These are phyloP conservation scores for Cryphonectria parasitica DNA, from an alignment of 2,329 filamentous ascomycete genomes.

Conservation along the genomic window DNA sequence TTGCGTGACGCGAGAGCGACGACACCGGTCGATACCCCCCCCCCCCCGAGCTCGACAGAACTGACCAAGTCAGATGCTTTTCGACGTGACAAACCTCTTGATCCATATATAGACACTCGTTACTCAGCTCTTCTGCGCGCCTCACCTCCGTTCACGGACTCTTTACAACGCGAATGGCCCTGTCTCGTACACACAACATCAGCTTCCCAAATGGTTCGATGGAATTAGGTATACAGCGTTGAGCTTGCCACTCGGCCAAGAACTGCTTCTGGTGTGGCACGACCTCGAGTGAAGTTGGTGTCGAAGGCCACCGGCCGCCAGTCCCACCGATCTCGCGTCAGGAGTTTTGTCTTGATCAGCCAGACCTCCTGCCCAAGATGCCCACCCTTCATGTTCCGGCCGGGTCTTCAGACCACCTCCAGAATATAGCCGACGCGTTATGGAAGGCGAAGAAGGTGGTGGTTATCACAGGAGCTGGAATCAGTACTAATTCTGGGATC, in stretches of 20 bases:
- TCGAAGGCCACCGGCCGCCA: slow-evolving; percentile 7
- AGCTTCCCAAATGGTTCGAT: slow-evolving; percentile 7
- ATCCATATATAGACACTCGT: background rate
- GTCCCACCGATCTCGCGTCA: background rate
- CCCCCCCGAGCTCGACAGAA: background rate
- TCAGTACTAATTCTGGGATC: slow-evolving; percentile 77
- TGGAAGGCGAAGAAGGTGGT: slow-evolving; percentile 71
- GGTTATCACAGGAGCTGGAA: slow-evolving; percentile 73
- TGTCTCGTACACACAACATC: slow-evolving; percentile 4
- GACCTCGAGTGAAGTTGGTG: background rate
- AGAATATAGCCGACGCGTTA: slow-evolving; percentile 66
- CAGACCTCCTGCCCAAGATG: slow-evolving; percentile 47
- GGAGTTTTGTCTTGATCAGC: slow-evolving; percentile 1
- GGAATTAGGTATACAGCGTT: slow-evolving; percentile 3
- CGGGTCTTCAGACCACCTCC: slow-evolving; percentile 57
- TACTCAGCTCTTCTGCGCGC: background rate
- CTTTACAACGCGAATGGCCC: slow-evolving; percentile 21
- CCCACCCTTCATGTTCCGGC: slow-evolving; percentile 61
- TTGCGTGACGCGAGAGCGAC: slow-evolving; percentile 10
- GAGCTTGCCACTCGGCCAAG: slow-evolving; percentile 14
- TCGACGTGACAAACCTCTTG: background rate
- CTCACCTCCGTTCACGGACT: background rate
- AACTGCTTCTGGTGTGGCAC: background rate
- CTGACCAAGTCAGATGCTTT: background rate
- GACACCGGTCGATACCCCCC: background rate